A percentile compares a stretch with the other conserved stretches of the same genome.
These are phyloP conservation scores for Blastomyces gilchristii DNA, from an alignment of 2,329 filamentous ascomycete species.

Conservation along the genomic window DNA sequence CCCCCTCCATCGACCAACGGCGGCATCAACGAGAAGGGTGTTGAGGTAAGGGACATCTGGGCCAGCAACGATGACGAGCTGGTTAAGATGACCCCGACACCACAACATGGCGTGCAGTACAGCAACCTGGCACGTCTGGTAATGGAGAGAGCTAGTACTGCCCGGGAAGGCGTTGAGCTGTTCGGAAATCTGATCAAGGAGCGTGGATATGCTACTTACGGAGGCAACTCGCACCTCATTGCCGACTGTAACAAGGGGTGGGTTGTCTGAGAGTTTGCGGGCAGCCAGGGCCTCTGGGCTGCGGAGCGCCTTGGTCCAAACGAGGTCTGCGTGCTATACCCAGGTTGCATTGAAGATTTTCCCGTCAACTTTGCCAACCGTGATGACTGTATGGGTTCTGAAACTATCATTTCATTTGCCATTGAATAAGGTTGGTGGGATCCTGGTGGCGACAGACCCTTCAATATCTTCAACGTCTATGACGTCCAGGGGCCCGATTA, in stretches of 20 bases:
- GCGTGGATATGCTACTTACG: slow-evolving; percentile 36
- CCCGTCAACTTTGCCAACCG: neutral
- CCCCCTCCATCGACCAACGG: slow-evolving; percentile 37
- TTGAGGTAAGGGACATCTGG: slow-evolving; percentile 36
- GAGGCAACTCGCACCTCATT: slow-evolving; percentile 36
- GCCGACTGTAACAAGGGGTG: slow-evolving; percentile 16
- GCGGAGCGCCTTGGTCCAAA: neutral
- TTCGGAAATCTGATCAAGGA: slow-evolving; percentile 32
- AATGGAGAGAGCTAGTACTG: slow-evolving; percentile 33
- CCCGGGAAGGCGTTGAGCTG: slow-evolving; percentile 35
- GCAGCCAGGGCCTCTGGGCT: neutral
- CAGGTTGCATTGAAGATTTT: neutral
- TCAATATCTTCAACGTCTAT: neutral
- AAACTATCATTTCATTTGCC: neutral
- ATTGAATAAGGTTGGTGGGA: neutral
- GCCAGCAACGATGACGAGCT: slow-evolving; percentile 33
- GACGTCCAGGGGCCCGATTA: neutral
- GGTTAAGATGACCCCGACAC: slow-evolving; percentile 33
- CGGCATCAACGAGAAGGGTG: slow-evolving; percentile 35
- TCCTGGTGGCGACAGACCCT: neutral
- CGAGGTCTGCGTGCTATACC: neutral
- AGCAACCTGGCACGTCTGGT: slow-evolving; percentile 34
- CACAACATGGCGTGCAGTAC: slow-evolving; percentile 35
- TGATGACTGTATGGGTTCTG: neutral
- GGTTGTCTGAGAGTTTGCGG: neutral